Evolutionary conservation across 2,329 filamentous ascomycete species (phyloP).

Genomic region (Fusarium clavum): DNA sequence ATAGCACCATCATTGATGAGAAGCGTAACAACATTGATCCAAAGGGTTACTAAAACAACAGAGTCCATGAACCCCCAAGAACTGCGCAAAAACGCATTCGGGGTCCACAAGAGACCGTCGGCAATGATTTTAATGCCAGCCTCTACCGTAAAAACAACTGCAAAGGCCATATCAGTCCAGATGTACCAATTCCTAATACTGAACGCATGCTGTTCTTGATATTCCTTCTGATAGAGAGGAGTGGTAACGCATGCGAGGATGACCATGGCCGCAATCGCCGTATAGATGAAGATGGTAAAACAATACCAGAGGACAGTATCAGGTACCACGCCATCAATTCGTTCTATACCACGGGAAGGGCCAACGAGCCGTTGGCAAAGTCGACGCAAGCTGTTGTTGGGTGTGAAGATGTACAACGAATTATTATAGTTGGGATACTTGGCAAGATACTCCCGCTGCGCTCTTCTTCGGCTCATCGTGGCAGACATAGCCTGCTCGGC

Average conservation of each 20-base stretch:
- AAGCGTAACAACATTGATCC: conserved; percentile 91
- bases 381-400: conserved; percentile 80
- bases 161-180: conserved; percentile 92
- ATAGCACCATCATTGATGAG: conserved; percentile 85
- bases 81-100: conserved; percentile 95
- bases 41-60: conserved; percentile 89
- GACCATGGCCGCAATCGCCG: conserved; percentile 97
- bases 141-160: conserved; percentile 85
- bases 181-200: conserved; percentile 88
- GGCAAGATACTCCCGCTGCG: conserved; percentile 89
- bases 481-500: conserved; percentile 90
- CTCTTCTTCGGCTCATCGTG: conserved; percentile 83
- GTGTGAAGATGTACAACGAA: conserved; percentile 86
- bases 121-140: conserved; percentile 92
- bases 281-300: conserved; percentile 94
- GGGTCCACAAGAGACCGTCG: conserved; percentile 95
- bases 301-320: conserved; percentile 91
- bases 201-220: conserved; percentile 73
- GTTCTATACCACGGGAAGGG: conserved; percentile 85
- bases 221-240: conserved; percentile 90
- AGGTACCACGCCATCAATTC: conserved; percentile 89
- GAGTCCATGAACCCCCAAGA: conserved; percentile 98
- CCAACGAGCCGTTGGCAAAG: conserved; percentile 92
- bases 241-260: conserved; percentile 93
- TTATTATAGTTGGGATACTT: conserved; percentile 93